Base-by-base conservation (phyloP, 192 early-diverging fungal genomes). In the Coemansia sp. region DNA sequence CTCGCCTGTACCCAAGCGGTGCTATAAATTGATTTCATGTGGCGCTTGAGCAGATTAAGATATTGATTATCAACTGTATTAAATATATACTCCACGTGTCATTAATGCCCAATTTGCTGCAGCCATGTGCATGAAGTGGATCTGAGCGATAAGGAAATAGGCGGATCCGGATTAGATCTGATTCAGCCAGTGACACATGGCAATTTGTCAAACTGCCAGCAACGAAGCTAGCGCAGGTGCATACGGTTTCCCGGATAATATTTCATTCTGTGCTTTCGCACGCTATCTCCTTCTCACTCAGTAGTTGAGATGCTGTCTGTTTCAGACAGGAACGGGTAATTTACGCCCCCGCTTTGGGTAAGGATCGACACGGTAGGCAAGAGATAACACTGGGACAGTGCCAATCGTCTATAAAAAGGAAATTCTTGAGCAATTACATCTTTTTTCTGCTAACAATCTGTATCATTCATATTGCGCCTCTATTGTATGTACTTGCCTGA, bases 51-150 rank as follows among this genome's bases (percentile, higher is more conserved):
- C 31, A 57, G 54, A 57, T 57, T 17, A 35, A 34, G 6, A 2
- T 1, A 17, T 8, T 34, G 54, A 33, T 33, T 17, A 35, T 16
- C 31, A 5, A 17, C 54, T 34, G 54, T 57, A 56, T 2, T 33
- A 56, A 35, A 34, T 33, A n/a, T 57, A 17, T 17, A 57, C 8
- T 57, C 54, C 33, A 57, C 54, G 54, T 57, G 54, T 57, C 54
- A 33, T 8, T 37, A 7, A 36, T 36, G 36, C 0, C 29, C 29
- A 29, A 54, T 1, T 57, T 17, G 31, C 33, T 35, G 31, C 33
- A 57, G 29, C 4, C 4, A 17, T 6, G 54, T 14, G 29, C 51
- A 54, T 54, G 27, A 54, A 31, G 46, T 9, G 46, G 46, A 8
- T 33, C 51, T 3, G 33, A 16, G 29, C 9, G 54, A 33, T 57